phyloP scores from a whole-genome alignment of 2,329 filamentous ascomycete species.

The Cladosporium sp. region DNA sequence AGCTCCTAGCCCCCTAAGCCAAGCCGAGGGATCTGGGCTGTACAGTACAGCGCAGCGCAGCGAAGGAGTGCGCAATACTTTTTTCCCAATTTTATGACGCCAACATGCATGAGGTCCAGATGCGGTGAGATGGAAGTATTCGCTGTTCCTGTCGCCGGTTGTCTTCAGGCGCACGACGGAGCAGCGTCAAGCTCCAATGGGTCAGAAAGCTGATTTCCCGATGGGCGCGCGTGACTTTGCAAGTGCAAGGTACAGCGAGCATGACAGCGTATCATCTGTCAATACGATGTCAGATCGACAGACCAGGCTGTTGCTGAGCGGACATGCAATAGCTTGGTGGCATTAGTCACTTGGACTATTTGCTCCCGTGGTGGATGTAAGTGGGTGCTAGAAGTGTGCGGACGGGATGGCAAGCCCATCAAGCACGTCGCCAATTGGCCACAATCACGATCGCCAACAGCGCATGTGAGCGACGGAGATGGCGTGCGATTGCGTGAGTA shows the following conservation, averaged over 20 bases:
- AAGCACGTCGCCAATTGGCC: constrained; percentile 4
- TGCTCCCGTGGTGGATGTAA: not conserved
- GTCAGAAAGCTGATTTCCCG: not conserved
- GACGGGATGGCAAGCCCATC: not conserved
- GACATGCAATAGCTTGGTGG: no score
- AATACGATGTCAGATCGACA: no score
- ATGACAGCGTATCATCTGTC: not conserved
- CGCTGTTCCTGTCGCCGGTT: not conserved
- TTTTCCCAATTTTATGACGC: not conserved
- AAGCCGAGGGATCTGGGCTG: not conserved
- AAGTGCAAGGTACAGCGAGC: not conserved
- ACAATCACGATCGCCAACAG: not conserved
- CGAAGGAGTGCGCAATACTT: not conserved
- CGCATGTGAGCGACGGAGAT: not conserved
- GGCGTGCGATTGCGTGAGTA: constrained; percentile 1
- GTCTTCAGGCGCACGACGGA: not conserved
- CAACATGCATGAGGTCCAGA: not conserved
- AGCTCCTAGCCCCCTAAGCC: not conserved
- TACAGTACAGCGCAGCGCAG: not conserved
- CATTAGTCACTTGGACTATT: no score
- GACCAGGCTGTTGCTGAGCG: no score
- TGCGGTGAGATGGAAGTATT: not conserved
- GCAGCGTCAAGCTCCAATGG: not conserved
- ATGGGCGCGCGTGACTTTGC: not conserved
- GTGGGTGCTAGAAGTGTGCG: not conserved